Percentiles rank a stretch among this genome's conserved stretches.
phyloP scores from a whole-genome alignment of 2,329 filamentous ascomycete species.

The Clarireedia homoeocarpa region DNA sequence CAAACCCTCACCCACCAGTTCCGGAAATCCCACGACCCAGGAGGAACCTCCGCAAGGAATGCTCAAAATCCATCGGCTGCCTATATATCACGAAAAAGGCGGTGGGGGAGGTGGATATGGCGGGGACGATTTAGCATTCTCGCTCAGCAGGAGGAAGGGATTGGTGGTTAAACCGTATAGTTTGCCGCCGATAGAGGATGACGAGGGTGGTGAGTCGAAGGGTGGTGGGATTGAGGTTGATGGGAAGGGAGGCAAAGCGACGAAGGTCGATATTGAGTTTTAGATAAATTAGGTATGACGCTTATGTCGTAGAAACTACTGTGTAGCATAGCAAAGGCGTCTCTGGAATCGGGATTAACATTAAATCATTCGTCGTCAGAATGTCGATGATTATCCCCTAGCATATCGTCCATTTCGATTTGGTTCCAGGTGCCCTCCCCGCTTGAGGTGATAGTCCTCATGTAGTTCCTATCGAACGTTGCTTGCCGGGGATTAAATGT shows the following conservation, averaged over 20 bases:
- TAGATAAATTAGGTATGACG: constrained; percentile 6
- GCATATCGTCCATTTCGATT: constrained; percentile 29
- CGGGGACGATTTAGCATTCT: constrained; percentile 84
- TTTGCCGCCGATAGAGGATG: constrained; percentile 77
- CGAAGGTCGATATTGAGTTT: constrained; percentile 30
- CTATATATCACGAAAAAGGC: constrained; percentile 80
- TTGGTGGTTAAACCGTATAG: constrained; percentile 84
- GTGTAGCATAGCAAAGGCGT: constrained; percentile 7
- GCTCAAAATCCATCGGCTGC: constrained; percentile 73
- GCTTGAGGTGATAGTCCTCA: constrained; percentile 26
- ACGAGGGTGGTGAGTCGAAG: constrained; percentile 35
- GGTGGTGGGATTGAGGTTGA: constrained; percentile 23
- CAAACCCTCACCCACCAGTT: constrained; percentile 40
- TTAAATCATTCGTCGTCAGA: constrained; percentile 3
- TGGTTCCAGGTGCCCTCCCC: constrained; percentile 30
- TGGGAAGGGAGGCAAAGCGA: constrained; percentile 24
- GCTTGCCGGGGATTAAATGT: constrained; percentile 24
- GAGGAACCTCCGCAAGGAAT: constrained; percentile 82
- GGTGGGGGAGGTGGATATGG: constrained; percentile 63
- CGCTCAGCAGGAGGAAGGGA: constrained; percentile 68
- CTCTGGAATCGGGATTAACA: neutral
- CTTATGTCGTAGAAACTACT: neutral
- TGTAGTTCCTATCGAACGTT: constrained; percentile 27
- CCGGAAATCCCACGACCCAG: constrained; percentile 42
- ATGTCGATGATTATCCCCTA: constrained; percentile 23